phyloP scores from a whole-genome alignment of 164 flowering plant genomes.

The Chimonanthus praecox region DNA sequence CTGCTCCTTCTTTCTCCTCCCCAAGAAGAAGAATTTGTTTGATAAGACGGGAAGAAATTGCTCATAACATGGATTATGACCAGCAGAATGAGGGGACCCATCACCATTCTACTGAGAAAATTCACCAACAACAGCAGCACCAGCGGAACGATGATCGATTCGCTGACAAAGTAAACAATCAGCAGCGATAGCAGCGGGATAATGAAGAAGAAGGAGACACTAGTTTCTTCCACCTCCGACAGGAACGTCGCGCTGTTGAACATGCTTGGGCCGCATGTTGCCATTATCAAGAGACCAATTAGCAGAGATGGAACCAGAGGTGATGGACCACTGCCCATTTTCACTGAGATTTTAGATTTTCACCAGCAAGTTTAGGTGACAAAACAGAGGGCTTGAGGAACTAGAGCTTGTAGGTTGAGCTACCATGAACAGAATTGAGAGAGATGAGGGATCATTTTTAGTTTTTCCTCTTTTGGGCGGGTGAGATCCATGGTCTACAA shows the following conservation, averaged over 20 bases:
- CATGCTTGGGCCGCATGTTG: conserved; percentile 22
- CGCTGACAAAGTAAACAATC: conserved; percentile 6
- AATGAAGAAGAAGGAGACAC: conserved; percentile 11
- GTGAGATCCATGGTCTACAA: not conserved
- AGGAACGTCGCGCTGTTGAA: conserved; percentile 11
- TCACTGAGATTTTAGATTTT: not conserved
- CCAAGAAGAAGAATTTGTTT: not conserved
- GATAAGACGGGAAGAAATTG: conserved; percentile 14
- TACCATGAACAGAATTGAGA: not conserved
- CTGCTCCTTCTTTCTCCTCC: not conserved
- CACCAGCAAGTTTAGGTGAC: not conserved
- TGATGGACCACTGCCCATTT: conserved; percentile 30
- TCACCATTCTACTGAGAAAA: conserved; percentile 1
- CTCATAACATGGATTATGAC: conserved; percentile 24
- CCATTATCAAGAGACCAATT: conserved; percentile 22
- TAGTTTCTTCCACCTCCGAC: conserved; percentile 10
- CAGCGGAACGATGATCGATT: conserved; percentile 4
- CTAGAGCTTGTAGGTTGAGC: not conserved
- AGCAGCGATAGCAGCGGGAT: conserved; percentile 10
- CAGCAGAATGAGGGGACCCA: conserved; percentile 20
- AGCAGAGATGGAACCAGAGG: conserved; percentile 38
- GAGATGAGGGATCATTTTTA: not conserved
- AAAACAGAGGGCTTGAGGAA: not conserved
- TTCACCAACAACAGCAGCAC: conserved; percentile 2
- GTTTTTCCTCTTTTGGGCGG: not conserved